Evolutionary conservation across 345 rosid species (phyloP).

Genomic region (Salix udensis): DNA sequence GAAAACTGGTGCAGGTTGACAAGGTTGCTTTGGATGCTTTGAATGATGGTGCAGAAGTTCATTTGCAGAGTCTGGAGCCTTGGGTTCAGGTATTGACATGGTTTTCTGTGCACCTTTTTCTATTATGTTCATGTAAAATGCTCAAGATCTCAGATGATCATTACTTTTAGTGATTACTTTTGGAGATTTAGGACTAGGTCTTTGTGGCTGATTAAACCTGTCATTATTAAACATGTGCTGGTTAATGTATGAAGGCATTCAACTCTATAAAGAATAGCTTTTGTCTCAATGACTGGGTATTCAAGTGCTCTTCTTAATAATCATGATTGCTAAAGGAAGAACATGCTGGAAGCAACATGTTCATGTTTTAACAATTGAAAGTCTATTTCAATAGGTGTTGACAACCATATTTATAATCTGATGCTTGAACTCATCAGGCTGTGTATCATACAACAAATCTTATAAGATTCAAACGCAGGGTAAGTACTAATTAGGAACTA

Average conservation of each 20-base stretch:
- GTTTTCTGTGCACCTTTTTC: neutral
- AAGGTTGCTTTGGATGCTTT: slow-evolving; percentile 82
- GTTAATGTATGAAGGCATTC: neutral
- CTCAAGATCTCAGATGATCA: neutral
- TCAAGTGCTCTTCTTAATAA: neutral
- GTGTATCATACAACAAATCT: neutral
- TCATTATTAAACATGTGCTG: neutral
- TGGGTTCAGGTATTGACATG: slow-evolving; percentile 73
- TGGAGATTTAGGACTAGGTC: neutral
- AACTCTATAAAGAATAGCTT: neutral
- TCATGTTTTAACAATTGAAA: neutral
- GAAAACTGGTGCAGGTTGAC: slow-evolving; percentile 59
- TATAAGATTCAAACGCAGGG: neutral
- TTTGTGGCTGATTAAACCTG: neutral
- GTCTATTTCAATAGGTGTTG: neutral
- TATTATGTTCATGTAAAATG: neutral
- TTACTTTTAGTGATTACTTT: neutral
- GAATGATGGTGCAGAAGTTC: slow-evolving; percentile 80
- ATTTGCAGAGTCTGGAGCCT: slow-evolving; percentile 91
- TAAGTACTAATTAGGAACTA: neutral
- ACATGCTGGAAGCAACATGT: neutral
- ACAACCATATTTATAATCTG: neutral
- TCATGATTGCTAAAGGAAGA: neutral
- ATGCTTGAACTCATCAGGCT: neutral
- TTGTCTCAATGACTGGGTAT: neutral